phyloP scores from a whole-genome alignment of 2,329 filamentous ascomycete species.

The Endothia cerciana region DNA sequence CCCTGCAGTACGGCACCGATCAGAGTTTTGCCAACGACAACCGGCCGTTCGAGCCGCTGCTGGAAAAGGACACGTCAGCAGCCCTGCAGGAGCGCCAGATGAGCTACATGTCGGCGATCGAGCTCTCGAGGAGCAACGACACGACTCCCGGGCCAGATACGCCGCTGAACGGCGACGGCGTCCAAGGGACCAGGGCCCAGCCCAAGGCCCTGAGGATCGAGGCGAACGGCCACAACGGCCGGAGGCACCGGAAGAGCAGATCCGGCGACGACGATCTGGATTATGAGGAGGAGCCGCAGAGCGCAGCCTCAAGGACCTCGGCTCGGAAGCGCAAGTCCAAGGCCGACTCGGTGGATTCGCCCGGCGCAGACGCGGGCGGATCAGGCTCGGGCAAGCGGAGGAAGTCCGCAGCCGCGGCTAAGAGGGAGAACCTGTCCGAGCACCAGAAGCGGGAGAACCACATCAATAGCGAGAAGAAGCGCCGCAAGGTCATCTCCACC shows the following conservation, averaged over 20 bases:
- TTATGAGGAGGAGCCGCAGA: conserved; percentile 47
- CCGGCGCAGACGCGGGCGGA: conserved; percentile 40
- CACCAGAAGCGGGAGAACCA: conserved; percentile 86
- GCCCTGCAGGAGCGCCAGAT: conserved; percentile 59
- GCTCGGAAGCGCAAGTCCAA: conserved; percentile 54
- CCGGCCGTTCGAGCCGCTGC: conserved; percentile 62
- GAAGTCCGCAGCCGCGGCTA: conserved; percentile 52
- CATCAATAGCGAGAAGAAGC: conserved; percentile 85
- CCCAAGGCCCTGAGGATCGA: conserved; percentile 38
- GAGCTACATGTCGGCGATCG: conserved; percentile 60
- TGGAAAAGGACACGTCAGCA: conserved; percentile 61
- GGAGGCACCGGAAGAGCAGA: conserved; percentile 48
- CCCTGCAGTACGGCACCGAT: conserved; percentile 71
- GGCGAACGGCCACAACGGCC: conserved; percentile 41
- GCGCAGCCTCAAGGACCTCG: conserved; percentile 37
- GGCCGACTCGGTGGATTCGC: conserved; percentile 42
- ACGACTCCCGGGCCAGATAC: conserved; percentile 66
- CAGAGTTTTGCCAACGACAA: conserved; percentile 57
- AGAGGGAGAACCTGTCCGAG: conserved; percentile 76
- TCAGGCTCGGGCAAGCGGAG: conserved; percentile 47
- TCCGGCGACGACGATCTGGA: conserved; percentile 50
- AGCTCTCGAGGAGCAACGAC: conserved; percentile 59
- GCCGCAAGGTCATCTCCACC: conserved; percentile 78
- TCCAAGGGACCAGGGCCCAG: conserved; percentile 33
- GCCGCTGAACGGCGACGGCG: conserved; percentile 34